Evolutionary conservation across 2,329 filamentous ascomycete species (phyloP), one percentile per base, ranked within the genome.

Genomic region (Didymella exigua): DNA sequence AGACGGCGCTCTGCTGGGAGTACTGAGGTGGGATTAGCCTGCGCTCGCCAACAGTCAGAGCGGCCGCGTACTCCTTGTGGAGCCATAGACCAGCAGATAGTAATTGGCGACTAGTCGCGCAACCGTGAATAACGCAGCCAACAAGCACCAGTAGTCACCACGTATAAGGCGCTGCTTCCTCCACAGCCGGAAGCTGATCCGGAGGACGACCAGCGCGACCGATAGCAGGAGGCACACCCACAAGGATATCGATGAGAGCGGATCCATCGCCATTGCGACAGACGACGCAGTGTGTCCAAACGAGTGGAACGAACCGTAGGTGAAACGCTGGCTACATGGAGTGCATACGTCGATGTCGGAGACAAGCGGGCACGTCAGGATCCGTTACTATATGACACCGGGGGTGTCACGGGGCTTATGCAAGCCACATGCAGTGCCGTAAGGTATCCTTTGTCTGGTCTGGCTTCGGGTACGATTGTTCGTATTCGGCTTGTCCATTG

Each of bases 131-230:
- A 61, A 9, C 5, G 49, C 59, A 26, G 62, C 55, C 13, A 44
- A 19, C 11, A 64, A 45, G 44, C 59, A 61, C 60, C 62, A 64
- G 34, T 58, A 62, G 38, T 64, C 62, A 30, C 62, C 62, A 8
- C 41, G 50, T 21, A 51, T 53, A 27, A 62, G 54, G 18, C 23
- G 48, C 40, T 64, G 62, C 19, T 49, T 49, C 30, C 56, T 53
- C 49, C 49, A 40, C 46, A 51, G 23, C 27, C 62, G 59, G 26
- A 62, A 48, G 1, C 42, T 27, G 26, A 62, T 57, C 46, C 62
- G 57, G 1, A 47, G 14, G 18, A 26, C 49, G 46, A 64, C 58
- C 42, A 64, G 47, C 8, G 44, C 34, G 24, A 62, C 31, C 9
- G 62, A 58, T 2, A 62, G 33, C 6, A 64, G 29, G n/a, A 64